These are phyloP conservation scores for Daldinia sp. DNA, from an alignment of 2,329 filamentous ascomycete genomes.

Conservation along the genomic window DNA sequence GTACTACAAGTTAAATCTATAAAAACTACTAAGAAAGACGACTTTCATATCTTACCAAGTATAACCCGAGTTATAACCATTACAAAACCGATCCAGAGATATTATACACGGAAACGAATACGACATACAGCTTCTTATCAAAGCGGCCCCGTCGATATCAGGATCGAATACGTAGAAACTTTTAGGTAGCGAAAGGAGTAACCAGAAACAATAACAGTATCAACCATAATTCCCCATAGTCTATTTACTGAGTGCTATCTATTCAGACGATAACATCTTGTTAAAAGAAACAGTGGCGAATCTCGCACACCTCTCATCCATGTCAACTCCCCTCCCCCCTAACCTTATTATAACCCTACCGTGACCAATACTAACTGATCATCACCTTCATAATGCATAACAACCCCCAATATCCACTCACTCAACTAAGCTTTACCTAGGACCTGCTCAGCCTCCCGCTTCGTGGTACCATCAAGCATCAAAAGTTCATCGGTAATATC, in stretches of 20 bases:
- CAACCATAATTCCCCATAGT: neutral
- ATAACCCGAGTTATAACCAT: too few species aligned
- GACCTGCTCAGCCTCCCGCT: neutral
- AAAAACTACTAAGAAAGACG: neutral
- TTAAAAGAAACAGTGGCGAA: neutral
- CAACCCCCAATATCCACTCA: conserved; percentile 1
- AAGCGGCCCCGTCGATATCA: neutral
- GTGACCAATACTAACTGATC: conserved; percentile 11
- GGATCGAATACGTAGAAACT: neutral
- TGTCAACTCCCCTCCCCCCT: conserved; percentile 9
- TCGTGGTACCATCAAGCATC: conserved; percentile 18
- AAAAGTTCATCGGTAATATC: conserved; percentile 40
- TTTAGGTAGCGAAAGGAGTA: neutral
- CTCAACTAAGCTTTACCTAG: neutral
- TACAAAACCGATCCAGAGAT: too few species aligned
- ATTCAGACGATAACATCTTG: conserved; percentile 3
- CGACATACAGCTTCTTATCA: neutral
- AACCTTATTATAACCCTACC: conserved; percentile 13
- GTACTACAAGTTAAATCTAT: neutral
- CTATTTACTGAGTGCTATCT: conserved; percentile 6
- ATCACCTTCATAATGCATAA: conserved; percentile 19
- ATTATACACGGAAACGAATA: neutral
- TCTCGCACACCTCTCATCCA: conserved; percentile 7
- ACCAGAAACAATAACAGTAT: neutral
- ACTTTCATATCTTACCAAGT: neutral